Base-by-base conservation (phyloP, 2,329 filamentous ascomycete species). In the Phoma sp. region DNA sequence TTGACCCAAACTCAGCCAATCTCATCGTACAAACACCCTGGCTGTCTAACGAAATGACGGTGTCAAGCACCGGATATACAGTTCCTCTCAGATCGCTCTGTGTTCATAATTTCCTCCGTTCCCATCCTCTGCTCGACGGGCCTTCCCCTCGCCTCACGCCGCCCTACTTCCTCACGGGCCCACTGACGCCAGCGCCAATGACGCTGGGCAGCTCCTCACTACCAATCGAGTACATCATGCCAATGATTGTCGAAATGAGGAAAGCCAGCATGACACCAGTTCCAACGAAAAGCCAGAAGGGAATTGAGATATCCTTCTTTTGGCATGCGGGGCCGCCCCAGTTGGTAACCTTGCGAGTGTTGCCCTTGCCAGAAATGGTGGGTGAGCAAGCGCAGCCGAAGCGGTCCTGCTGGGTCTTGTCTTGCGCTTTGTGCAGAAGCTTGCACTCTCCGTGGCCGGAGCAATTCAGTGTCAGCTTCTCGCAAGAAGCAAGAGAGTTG, bases 151-250 rank as follows among this genome's bases (percentile, higher is more conserved):
- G 33, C 14, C 8, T 30, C 5, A 4, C 13, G 14, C 23, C 11
- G 36, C 37, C 30, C 59, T 70, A 80, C 65, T 80, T 78, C 52
- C 70, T 73, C 24, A 69, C 62, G 45, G 87, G 82, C 54, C 86
- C 85, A 61, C 89, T 90, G 33, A 99, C 93, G 60, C 95, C 95
- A 42, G 95, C 95, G n/a, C 92, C 91, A 74, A 99, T 93, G 7
- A 99, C 93, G 65, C 92, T 92, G 0, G 95, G 95, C 60, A 98
- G 80, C 77, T 92, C 89, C 79, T 96, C 87, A 73, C 89, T 85
- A 30, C 93, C 95, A 68, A 98, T 90, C 59, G 80, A 87, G 75
- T 89, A 95, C 48, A 99, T 75, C 81, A 96, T 79, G 5, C 88
- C 86, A 64, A 98, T 87, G 9, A 86, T 86, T 71, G 89, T 87